A percentile compares a stretch with the other conserved stretches of the same genome.
phyloP scores from a whole-genome alignment of 805 yeast genomes.

The Starmera caribaea region DNA sequence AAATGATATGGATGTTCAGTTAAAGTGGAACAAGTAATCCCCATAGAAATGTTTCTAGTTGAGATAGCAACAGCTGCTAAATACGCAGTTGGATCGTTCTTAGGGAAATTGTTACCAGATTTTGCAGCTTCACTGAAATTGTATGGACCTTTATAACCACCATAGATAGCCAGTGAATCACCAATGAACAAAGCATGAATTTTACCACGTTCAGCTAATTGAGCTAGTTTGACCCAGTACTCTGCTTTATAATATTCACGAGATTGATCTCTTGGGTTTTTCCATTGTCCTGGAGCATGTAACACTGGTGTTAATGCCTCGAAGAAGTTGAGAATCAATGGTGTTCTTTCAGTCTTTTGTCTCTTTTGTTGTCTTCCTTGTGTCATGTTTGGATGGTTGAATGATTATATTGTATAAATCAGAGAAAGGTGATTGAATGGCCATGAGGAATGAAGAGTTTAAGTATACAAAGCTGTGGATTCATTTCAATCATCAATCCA shows the following conservation, averaged over 20 bases:
- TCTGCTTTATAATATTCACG: conserved; percentile 7
- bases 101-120: conserved; percentile 18
- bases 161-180: conserved; percentile 27
- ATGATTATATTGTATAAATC: no score
- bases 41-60: conserved; percentile 27
- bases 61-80: conserved; percentile 28
- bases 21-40: conserved; percentile 30
- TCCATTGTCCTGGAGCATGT: conserved; percentile 2
- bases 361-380: background rate
- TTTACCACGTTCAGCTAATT: conserved; percentile 24
- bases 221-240: conserved; percentile 26
- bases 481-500: no score
- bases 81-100: conserved; percentile 22
- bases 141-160: conserved; percentile 26
- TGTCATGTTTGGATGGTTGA: background rate
- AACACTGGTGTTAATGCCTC: conserved; percentile 1
- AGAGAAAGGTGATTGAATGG: no score
- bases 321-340: conserved; percentile 1
- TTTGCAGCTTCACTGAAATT: conserved; percentile 22
- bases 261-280: conserved; percentile 1
- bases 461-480: no score
- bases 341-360: background rate
- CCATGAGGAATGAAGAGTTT: no score
- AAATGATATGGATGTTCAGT: conserved; percentile 31
- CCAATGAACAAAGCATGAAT: conserved; percentile 25